Percentiles rank a stretch among this genome's conserved stretches.
phyloP scores from a whole-genome alignment of 805 yeast genomes.

The Yarrowia deformans region DNA sequence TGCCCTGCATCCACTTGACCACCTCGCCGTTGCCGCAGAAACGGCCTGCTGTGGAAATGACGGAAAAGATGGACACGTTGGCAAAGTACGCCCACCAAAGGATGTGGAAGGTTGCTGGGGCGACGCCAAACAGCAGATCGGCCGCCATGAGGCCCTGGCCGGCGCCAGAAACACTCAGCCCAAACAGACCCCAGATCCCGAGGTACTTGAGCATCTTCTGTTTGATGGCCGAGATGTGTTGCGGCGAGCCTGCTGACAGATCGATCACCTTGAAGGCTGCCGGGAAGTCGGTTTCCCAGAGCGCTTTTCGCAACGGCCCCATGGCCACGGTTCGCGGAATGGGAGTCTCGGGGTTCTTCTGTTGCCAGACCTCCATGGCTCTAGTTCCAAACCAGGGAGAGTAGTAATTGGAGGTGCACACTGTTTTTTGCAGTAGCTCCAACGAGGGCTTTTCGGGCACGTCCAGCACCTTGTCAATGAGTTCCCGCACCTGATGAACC shows the following conservation, averaged over 20 bases:
- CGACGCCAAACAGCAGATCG: constrained; percentile 44
- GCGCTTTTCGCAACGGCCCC: constrained; percentile 3
- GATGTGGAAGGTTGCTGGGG: constrained; percentile 49
- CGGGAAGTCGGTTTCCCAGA: constrained; percentile 24
- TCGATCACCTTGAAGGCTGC: constrained; percentile 26
- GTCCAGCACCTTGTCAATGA: constrained; percentile 2
- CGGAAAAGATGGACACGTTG: constrained; percentile 58
- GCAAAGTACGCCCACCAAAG: constrained; percentile 60
- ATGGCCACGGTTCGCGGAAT: constrained; percentile 18
- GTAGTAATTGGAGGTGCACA: constrained; percentile 18
- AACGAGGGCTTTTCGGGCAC: constrained; percentile 21
- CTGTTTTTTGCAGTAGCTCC: neutral
- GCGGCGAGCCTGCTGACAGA: constrained; percentile 10
- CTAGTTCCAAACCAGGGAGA: constrained; percentile 26
- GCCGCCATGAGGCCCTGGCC: constrained; percentile 24
- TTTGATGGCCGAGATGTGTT: constrained; percentile 4
- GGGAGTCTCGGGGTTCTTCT: constrained; percentile 3
- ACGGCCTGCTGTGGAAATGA: constrained; percentile 58
- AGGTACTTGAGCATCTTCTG: constrained; percentile 24
- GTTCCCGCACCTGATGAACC: constrained; percentile 14
- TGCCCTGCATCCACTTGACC: constrained; percentile 69
- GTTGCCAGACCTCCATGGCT: constrained; percentile 29
- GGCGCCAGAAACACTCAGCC: constrained; percentile 3
- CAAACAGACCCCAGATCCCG: constrained; percentile 21
- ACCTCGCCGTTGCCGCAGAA: constrained; percentile 62